Evolutionary conservation across 768 basidiomycete species (phyloP).

Genomic region (Gymnopilus dilepis): DNA sequence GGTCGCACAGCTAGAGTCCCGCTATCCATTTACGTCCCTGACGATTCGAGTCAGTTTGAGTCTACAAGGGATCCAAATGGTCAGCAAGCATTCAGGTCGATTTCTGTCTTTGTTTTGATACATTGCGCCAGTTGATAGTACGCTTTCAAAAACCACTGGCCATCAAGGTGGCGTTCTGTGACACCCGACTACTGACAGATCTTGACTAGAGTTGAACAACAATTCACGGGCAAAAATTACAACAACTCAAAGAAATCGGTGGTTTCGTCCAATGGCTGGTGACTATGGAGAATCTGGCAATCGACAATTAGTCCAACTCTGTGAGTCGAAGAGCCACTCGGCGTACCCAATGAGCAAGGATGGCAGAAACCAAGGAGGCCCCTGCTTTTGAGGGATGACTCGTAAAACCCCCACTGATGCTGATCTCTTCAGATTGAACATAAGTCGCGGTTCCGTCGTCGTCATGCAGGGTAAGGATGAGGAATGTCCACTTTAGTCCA

Average conservation of each 20-base stretch:
- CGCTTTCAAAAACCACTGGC: too few species aligned
- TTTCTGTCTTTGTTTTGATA: too few species aligned
- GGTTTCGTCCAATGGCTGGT: not conserved
- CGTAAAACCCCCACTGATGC: not conserved
- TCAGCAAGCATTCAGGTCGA: too few species aligned
- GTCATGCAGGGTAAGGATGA: conserved; percentile 11
- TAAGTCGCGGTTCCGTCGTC: conserved; percentile 2
- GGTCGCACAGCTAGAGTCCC: too few species aligned
- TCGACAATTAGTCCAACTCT: not conserved
- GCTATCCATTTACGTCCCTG: too few species aligned
- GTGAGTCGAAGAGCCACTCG: not conserved
- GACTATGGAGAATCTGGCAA: conserved; percentile 3
- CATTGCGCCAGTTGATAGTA: too few species aligned
- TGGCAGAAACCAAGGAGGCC: conserved; percentile 7
- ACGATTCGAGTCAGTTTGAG: too few species aligned
- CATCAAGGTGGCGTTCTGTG: too few species aligned
- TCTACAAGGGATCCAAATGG: too few species aligned
- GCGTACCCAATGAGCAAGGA: conserved; percentile 12
- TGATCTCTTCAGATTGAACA: conserved; percentile 9
- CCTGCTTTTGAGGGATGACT: not conserved
- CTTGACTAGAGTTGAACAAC: too few species aligned
- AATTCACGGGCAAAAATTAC: too few species aligned
- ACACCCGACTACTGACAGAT: too few species aligned
- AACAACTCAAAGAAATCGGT: not conserved
- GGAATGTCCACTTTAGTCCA: conserved; percentile 11